A percentile compares a stretch with the other conserved stretches of the same genome.
phyloP scores from a whole-genome alignment of 192 early-diverging fungal species.

The Mortierella antarctica region DNA sequence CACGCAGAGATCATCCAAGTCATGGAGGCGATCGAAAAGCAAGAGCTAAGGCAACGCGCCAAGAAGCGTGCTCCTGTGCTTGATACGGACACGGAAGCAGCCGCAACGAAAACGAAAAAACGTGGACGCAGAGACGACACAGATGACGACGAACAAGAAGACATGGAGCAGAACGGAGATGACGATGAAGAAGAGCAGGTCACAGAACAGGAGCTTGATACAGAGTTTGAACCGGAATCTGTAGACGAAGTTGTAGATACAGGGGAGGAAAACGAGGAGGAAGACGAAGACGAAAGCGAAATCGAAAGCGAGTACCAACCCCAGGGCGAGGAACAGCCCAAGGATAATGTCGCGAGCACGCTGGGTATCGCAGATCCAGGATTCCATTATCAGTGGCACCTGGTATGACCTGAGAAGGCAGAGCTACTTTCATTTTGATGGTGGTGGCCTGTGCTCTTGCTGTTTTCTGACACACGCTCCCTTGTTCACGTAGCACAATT shows the following conservation, averaged over 20 bases:
- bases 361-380: slow-evolving; percentile 74
- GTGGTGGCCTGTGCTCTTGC: background rate
- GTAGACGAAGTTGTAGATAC: background rate
- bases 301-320: slow-evolving; percentile 30
- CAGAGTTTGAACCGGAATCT: no score
- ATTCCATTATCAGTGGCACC: slow-evolving; percentile 85
- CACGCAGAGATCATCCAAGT: background rate
- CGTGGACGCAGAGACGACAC: background rate
- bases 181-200: slow-evolving; percentile 14
- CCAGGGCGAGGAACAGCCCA: slow-evolving; percentile 17
- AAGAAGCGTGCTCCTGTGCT: slow-evolving; percentile 38
- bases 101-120: background rate
- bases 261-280: background rate
- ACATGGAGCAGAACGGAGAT: slow-evolving; percentile 7
- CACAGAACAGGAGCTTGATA: background rate
- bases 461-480: background rate
- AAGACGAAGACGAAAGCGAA: background rate
- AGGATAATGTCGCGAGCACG: slow-evolving; percentile 28
- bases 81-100: background rate
- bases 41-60: slow-evolving; percentile 27
- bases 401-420: slow-evolving; percentile 59
- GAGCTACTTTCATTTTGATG: background rate
- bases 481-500: slow-evolving; percentile 17
- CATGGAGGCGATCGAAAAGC: slow-evolving; percentile 29
- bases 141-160: background rate